Evolutionary conservation across 371 early-diverging fungal species (phyloP), one percentile per base, ranked within the genome.

Genomic region (Mucor lusitanicus): DNA sequence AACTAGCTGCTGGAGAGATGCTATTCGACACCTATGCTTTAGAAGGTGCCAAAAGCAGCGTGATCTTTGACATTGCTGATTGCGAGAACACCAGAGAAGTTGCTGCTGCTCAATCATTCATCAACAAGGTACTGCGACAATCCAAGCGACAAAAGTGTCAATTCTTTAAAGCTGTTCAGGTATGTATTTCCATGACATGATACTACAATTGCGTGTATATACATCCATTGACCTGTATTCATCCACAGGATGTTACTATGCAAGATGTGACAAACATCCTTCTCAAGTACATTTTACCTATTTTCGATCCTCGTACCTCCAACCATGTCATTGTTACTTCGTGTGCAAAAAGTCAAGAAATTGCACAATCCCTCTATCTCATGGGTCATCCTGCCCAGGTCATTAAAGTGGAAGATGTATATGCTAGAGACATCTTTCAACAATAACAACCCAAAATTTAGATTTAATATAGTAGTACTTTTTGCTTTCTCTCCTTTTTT

Each of bases 1-100:
- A 70, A 74, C 62, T 78, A 72, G 67, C 78, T 73, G 54, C 74
- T 67, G 61, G 70, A 0, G 61, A 72, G 13, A 35, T 65, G 48
- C 17, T 17, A 2, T 82, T 86, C 71, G 82, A 85, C 6, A 63
- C 70, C 19, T 74, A 75, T 63, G 73, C 75, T 21, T 59, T 87
- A 19, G 87, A 86, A 32, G 85, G 83, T 21, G 86, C 87, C 32
- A 86, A 85, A 69, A 84, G 84, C 44, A 77, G 83, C 33, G 79
- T 87, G 3, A 85, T 85, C 27, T 85, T 80, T 64, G 64, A 77
- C 30, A 79, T 85, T 37, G 83, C 85, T n/a, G 69, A 74, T 42
- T 76, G 78, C 60, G 86, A 79, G 67, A 80, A 74, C 35, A 80
- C 80, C 13, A 75, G 76, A 55, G 73, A 74, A 33, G 65, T 61